Conservation (phyloP, 2,329 filamentous ascomycete genomes). For the Amphichorda felina region DNA sequence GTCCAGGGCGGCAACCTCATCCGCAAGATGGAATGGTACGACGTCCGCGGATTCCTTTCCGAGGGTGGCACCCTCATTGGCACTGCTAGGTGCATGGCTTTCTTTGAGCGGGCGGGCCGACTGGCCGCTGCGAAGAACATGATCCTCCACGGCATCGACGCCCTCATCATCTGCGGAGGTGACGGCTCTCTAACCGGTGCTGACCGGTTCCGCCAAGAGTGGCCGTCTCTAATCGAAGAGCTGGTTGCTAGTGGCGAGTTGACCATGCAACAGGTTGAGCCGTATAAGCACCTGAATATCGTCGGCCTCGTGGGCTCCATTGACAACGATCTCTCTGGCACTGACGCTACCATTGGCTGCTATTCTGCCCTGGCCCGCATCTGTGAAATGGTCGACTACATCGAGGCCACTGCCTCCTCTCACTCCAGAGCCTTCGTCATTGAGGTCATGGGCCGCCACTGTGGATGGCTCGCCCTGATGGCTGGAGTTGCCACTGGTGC, state of each 20-base stretch:
- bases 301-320: constrained; percentile 94
- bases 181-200: constrained; percentile 94
- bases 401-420: constrained; percentile 87
- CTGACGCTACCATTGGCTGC: constrained; percentile 93
- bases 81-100: constrained; percentile 84
- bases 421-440: constrained; percentile 96
- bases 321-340: constrained; percentile 95
- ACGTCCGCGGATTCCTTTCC: constrained; percentile 87
- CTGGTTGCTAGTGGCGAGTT: constrained; percentile 66
- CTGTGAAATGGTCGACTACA: constrained; percentile 91
- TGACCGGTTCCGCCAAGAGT: constrained; percentile 84
- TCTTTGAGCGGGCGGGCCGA: constrained; percentile 79
- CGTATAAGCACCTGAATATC: constrained; percentile 84
- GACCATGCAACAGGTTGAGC: constrained; percentile 55
- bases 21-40: constrained; percentile 77
- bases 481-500: constrained; percentile 89
- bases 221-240: constrained; percentile 79
- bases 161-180: constrained; percentile 91
- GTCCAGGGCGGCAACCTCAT: constrained; percentile 86
- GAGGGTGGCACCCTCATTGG: constrained; percentile 94
- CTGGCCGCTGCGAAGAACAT: constrained; percentile 87
- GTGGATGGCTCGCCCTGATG: constrained; percentile 95
- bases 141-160: constrained; percentile 85
- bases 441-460: constrained; percentile 97
- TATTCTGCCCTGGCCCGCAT: constrained; percentile 90